Evolutionary conservation across 1,284 basidiomycete genomes (phyloP), one percentile per base, ranked within the genome.

Genomic region (Heterobasidion occidentale): DNA sequence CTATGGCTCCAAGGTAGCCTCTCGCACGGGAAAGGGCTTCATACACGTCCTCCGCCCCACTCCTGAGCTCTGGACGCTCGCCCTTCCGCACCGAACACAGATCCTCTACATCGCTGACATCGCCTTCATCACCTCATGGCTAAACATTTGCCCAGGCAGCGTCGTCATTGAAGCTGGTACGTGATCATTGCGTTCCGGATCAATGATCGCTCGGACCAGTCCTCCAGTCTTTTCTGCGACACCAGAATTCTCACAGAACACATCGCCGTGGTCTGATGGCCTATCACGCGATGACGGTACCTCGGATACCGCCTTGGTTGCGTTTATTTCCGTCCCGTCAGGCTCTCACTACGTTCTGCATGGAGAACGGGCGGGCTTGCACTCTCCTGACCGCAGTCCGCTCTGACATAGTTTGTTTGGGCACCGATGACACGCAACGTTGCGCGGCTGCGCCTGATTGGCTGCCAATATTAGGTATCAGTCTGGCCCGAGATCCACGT

Each of bases 51-150:
- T 98, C 14, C 82, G 92, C 11, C 94, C 94, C 1, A 96, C 94
- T 0, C 94, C 94, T 2, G 94, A 97, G 68, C 81, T 98, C 19
- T 97, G 94, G 97, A 99, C 97, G 0, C 80, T 96, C 61, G 94
- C 96, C 0, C 80, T 99, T 4, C 96, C 96, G 0, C 96, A 99
- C 72, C 84, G 96, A 47, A 99, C 97, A 0, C 96, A 99, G 73
- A 99, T 99, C 66, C 79, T 99, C 33, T 99, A 99, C 71, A 78
- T 94, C 60, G 92, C 96, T 1, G 96, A 99, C 70, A 99, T 99
- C 63, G 86, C 94, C 1, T 98, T 96, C 71, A 90, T 99, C 70
- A 87, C 86, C 47, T 84, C 88, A 12, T 86, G 87, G 73, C 83
- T 99, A 52, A 81, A 89, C 65, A 86, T 99, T 56, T 82, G 82